phyloP scores from a whole-genome alignment of 306 rosid species.

The Rubus parviflorus region DNA sequence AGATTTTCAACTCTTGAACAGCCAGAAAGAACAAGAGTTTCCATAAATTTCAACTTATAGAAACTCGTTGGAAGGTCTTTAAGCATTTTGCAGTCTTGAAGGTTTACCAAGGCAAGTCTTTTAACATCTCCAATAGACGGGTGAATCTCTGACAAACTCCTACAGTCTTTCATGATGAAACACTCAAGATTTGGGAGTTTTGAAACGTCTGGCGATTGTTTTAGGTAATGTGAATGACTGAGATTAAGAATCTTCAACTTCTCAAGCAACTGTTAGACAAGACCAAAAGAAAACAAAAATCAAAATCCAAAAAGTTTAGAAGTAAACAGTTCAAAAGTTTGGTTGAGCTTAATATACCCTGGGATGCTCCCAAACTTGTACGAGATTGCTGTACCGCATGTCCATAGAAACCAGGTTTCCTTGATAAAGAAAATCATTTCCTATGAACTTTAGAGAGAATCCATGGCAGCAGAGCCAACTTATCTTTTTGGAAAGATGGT shows the following conservation, averaged over 20 bases:
- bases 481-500: slow-evolving; percentile 29
- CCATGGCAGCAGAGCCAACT: slow-evolving; percentile 12
- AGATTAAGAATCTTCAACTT: slow-evolving; percentile 37
- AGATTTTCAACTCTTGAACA: slow-evolving; percentile 35
- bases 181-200: slow-evolving; percentile 38
- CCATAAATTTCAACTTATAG: slow-evolving; percentile 31
- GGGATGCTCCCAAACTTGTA: background rate
- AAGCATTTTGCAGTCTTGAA: slow-evolving; percentile 30
- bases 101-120: slow-evolving; percentile 24
- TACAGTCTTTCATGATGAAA: slow-evolving; percentile 29
- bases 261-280: slow-evolving; percentile 21
- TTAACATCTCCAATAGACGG: slow-evolving; percentile 21
- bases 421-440: background rate
- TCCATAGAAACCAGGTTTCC: too few species aligned
- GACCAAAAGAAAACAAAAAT: background rate
- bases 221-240: slow-evolving; percentile 36
- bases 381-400: too few species aligned
- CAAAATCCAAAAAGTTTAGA: background rate
- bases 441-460: background rate
- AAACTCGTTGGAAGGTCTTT: slow-evolving; percentile 22
- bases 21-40: slow-evolving; percentile 40
- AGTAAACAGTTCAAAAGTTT: too few species aligned
- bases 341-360: background rate
- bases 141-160: slow-evolving; percentile 16
- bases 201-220: slow-evolving; percentile 34